Percentiles rank a stretch among this genome's conserved stretches.
Evolutionary conservation across 306 rosid genomes (phyloP).

Genomic region (Glycine latifolia): DNA sequence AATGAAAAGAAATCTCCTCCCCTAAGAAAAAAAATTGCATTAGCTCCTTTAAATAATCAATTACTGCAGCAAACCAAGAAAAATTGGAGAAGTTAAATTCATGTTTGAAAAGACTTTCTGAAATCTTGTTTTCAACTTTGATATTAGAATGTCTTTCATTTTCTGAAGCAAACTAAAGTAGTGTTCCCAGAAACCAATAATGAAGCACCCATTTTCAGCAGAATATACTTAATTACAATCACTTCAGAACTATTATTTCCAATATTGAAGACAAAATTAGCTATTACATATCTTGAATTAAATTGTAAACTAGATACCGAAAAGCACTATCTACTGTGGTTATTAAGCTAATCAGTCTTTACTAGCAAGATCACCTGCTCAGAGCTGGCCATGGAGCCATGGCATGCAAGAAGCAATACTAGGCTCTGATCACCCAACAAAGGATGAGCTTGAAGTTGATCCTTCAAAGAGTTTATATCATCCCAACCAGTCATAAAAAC

Average conservation of each 20-base stretch:
- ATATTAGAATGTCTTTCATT: slow-evolving; percentile 21
- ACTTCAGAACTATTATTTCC: slow-evolving; percentile 23
- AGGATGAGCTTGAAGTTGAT: slow-evolving; percentile 83
- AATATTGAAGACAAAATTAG: slow-evolving; percentile 10
- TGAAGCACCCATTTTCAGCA: slow-evolving; percentile 5
- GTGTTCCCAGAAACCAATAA: slow-evolving; percentile 15
- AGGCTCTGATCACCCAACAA: slow-evolving; percentile 74
- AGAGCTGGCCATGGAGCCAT: slow-evolving; percentile 97
- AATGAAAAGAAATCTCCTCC: neutral
- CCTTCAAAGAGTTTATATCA: slow-evolving; percentile 89
- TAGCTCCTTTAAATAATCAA: slow-evolving; percentile 25
- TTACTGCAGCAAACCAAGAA: neutral
- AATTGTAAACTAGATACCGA: slow-evolving; percentile 37
- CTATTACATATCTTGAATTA: slow-evolving; percentile 13
- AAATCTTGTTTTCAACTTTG: slow-evolving; percentile 10
- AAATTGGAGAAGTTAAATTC: slow-evolving; percentile 26
- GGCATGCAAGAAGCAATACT: slow-evolving; percentile 85
- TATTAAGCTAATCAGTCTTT: slow-evolving; percentile 37
- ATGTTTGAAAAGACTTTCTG: slow-evolving; percentile 8
- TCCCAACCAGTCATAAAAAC: slow-evolving; percentile 99
- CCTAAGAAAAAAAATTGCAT: slow-evolving; percentile 9
- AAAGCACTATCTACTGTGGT: slow-evolving; percentile 14
- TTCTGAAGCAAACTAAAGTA: slow-evolving; percentile 10
- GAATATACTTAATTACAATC: slow-evolving; percentile 2
- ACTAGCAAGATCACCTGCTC: slow-evolving; percentile 76